Evolutionary conservation across 345 rosid species (phyloP), one percentile per base, ranked within the genome.

Genomic region (Durio zibethinus): DNA sequence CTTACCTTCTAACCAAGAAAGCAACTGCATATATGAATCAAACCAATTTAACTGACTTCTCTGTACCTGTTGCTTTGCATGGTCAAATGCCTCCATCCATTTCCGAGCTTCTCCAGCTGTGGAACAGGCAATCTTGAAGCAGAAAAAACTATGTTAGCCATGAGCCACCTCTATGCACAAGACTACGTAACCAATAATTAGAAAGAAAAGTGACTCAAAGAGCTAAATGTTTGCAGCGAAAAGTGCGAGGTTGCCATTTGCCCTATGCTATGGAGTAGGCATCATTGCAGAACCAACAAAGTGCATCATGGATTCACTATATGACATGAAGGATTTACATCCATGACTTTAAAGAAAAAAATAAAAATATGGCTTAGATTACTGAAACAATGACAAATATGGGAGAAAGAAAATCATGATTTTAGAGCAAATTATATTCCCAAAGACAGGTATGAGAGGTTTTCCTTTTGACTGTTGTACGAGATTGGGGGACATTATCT

Each of bases 81-180:
- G 88, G 80, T 93, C 92, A 89, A 96, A 96, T 74, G 99, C 99
- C 78, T 96, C 98, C 81, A 88, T 85, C 99, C 99, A 96, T 79
- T 91, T 89, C 50, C 79, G 77, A 78, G 91, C 90, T 87, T 96
- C 98, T 84, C 92, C 99, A 80, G 97, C 97, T 1, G 92, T 83
- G 75, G 89, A 88, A 86, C 98, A 93, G 79, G 97, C 99, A 87
- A 96, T 92, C 99, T 95, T 76, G 56, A 86, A 88, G 69, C 65
- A 72, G 74, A 76, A 79, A 50, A 83, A 73, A 52, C 31, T 67
- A 76, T 33, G n/a, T 62, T 21, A 61, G 47, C 5, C 20, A 18
- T 29, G 48, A 31, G 45, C 56, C 40, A 27, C 23, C 29, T 50
- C 45, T 36, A 25, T 10, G 7, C 18, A 42, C 40, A 73, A 73